A percentile compares a stretch with the other conserved stretches of the same genome.
These are phyloP conservation scores for Aspergillus niger DNA, from an alignment of 2,329 filamentous ascomycete genomes.

Conservation along the genomic window DNA sequence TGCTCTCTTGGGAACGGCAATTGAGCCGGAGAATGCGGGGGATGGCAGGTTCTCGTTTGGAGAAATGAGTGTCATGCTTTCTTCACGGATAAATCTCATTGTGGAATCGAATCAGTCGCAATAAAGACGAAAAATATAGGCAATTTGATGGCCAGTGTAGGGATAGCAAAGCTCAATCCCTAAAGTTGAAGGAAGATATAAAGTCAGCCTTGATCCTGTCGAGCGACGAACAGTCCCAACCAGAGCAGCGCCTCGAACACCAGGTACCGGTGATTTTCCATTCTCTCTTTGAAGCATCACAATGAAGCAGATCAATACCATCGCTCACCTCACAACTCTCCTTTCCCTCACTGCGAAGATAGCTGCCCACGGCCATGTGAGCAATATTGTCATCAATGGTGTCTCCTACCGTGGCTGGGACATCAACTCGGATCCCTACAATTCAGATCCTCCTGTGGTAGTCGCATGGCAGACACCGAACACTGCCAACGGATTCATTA, in stretches of 20 bases:
- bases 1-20: neutral
- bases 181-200: neutral
- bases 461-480: constrained; percentile 57
- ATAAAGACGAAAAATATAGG: neutral
- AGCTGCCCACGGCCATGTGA: constrained; percentile 19
- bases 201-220: neutral
- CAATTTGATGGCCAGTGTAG: neutral
- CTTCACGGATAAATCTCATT: neutral
- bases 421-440: constrained; percentile 34
- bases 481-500: constrained; percentile 55
- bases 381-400: constrained; percentile 24
- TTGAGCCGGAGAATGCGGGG: neutral
- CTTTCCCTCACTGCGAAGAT: neutral
- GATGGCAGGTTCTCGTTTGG: neutral
- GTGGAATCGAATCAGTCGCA: too few relatives aligned
- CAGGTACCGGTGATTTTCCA: neutral
- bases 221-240: too few relatives aligned
- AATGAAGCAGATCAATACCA: neutral
- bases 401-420: constrained; percentile 28
- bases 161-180: neutral
- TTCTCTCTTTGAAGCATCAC: neutral
- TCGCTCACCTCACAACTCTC: neutral
- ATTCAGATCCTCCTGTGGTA: constrained; percentile 37
- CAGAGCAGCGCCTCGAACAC: neutral
- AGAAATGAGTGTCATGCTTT: neutral